Evolutionary conservation across 2,329 filamentous ascomycete genomes (phyloP).

Genomic region (Akanthomyces dipterigenus): DNA sequence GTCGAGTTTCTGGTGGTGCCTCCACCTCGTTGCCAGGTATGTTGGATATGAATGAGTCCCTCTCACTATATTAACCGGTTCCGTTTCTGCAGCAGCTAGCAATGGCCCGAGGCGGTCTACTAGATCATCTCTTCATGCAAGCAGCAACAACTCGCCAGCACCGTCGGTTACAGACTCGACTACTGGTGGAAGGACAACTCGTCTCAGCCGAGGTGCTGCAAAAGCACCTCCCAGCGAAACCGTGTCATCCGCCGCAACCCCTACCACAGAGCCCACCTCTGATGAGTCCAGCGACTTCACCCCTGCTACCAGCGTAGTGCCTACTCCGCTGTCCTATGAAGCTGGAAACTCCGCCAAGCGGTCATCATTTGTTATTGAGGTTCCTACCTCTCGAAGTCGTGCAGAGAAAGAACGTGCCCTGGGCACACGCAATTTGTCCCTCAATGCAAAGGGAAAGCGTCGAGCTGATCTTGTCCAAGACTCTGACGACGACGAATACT

Average conservation of each 20-base stretch:
- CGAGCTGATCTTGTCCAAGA: constrained; percentile 34
- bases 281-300: constrained; percentile 28
- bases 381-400: constrained; percentile 22
- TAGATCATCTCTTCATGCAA: constrained; percentile 4
- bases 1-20: not conserved
- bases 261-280: constrained; percentile 23
- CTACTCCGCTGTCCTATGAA: constrained; percentile 23
- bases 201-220: not conserved
- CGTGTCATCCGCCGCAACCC: constrained; percentile 26
- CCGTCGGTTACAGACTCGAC: not conserved
- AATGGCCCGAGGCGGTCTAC: not conserved
- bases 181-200: not conserved
- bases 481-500: constrained; percentile 29
- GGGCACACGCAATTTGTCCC: constrained; percentile 39
- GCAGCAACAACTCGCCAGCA: constrained; percentile 2
- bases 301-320: constrained; percentile 30
- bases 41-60: not conserved
- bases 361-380: constrained; percentile 20
- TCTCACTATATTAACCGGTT: not conserved
- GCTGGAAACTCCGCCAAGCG: constrained; percentile 12
- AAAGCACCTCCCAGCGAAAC: constrained; percentile 19
- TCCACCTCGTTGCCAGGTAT: not conserved
- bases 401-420: constrained; percentile 25
- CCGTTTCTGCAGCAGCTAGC: not conserved
- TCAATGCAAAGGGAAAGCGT: constrained; percentile 39